Evolutionary conservation across 1,284 basidiomycete genomes (phyloP), one percentile per base, ranked within the genome.

Genomic region (Kwoniella shivajii): DNA sequence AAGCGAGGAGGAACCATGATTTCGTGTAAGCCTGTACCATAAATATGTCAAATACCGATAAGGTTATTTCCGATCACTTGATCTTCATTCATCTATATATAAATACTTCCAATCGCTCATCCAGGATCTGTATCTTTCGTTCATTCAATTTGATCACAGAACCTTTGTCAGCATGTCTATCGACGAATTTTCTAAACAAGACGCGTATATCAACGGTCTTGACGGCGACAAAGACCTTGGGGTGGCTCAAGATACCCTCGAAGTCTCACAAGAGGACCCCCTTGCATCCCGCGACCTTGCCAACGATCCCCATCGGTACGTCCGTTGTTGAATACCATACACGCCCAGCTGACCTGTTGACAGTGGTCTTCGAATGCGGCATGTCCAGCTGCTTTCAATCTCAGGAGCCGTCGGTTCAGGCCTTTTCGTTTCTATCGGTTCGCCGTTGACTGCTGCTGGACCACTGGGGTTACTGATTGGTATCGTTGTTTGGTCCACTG

Each of bases 381-480:
- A 70, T 44, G 36, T 70, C 20, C 66, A 68, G 54, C 54, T 70
- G 7, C 62, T 66, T 16, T 63, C 66, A 42, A 68, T 70, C 50
- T 51, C 54, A 5, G 65, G 65, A 16, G 51, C 60, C 11, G 56
- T 70, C 47, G 66, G 66, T 16, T 31, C 60, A 1, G 63, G 56
- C 2, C 36, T 70, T 16, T 70, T 70, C 50, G 56, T 68, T n/a
- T 49, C 55, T 26, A 70, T 68, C 46, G 68, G 66, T 4, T 41
- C 22, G 1, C 58, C 63, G 11, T 54, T 70, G 22, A 63, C 62
- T 18, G 38, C 42, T n/a, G 63, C 50, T 14, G 68, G 68, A 6
- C 68, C 68, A 1, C 50, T 70, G 6, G 61, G 63, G 10, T 51
- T 70, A 6, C 33, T 70, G 0, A 58, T 68, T 30, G 68, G 68